Base-by-base conservation (phyloP, 2,329 filamentous ascomycete species). In the Apiospora marii region DNA sequence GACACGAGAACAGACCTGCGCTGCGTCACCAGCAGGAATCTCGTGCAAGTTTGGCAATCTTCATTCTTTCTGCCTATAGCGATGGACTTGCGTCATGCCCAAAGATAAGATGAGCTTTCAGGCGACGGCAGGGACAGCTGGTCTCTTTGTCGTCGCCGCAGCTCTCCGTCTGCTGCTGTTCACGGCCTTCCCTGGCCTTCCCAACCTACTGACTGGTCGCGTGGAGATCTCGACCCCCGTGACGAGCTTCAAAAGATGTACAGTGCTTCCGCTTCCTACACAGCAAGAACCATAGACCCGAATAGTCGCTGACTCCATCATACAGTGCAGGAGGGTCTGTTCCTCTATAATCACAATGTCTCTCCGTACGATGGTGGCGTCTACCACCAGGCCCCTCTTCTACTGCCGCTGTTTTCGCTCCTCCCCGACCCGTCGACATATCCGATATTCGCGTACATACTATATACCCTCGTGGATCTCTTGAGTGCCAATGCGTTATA, bases 211-310 rank as follows among this genome's bases (percentile, higher is more conserved):
- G 74, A 96, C 94, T 27, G 93, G 93, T 75, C 93, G 96, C 80
- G 96, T 98, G 78, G 96, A 99, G 87, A 93, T 99, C 79, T 98
- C 96, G 64, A 99, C 96, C 30, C 96, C 96, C 51, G 93, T 98
- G 67, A 98, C 94, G 78, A 98, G 96, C 89, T 99, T 98, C 89
- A 98, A 98, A 87, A 91, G 96, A 90, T 87, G 95, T 97, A 88
- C 83, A 92, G 58, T 64, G 58, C 58, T n/a, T n/a, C 58, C 58
- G 19, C 34, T 41, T 24, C 58, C 30, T 22, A 13, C 8, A 30
- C 27, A 30, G 27, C 27, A 5, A 24, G 58, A n/a, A 13, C 19
- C 30, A 24, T 24, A n/a, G 19, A 14, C 34, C 6, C 34, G 34
- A 41, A 4, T 41, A 64, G 19, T 41, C 30, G 12, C 58, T 64